These are phyloP conservation scores for Wolfiporia cocos DNA, from an alignment of 1,284 basidiomycete genomes.

Conservation along the genomic window DNA sequence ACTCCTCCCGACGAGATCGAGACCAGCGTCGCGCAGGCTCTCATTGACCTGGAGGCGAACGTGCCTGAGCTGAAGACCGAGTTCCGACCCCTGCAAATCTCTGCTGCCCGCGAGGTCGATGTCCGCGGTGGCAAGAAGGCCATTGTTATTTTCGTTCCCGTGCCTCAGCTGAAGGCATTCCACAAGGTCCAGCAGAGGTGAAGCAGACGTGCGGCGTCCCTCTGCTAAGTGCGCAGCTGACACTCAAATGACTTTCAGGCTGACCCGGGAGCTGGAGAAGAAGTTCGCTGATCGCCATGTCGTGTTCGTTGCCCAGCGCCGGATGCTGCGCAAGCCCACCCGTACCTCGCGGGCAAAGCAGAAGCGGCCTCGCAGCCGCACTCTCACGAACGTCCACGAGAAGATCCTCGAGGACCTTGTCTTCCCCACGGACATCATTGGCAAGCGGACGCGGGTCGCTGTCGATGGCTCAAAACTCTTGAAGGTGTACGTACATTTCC, in stretches of 20 bases:
- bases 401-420: slow-evolving; percentile 99
- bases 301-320: slow-evolving; percentile 97
- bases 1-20: slow-evolving; percentile 92
- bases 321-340: slow-evolving; percentile 97
- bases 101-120: slow-evolving; percentile 97
- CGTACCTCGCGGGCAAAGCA: slow-evolving; percentile 90
- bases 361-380: slow-evolving; percentile 96
- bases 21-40: slow-evolving; percentile 89
- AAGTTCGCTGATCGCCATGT: slow-evolving; percentile 99
- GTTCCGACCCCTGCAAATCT: slow-evolving; percentile 94
- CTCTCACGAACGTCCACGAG: slow-evolving; percentile 97
- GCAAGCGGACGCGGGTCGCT: slow-evolving; percentile 91
- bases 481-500: slow-evolving; percentile 93
- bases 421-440: slow-evolving; percentile 98
- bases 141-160: slow-evolving; percentile 97
- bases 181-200: slow-evolving; percentile 98
- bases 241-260: slow-evolving; percentile 40
- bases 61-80: slow-evolving; percentile 98
- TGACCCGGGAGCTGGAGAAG: slow-evolving; percentile 99
- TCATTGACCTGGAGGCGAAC: slow-evolving; percentile 97
- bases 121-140: slow-evolving; percentile 99
- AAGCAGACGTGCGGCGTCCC: slow-evolving; percentile 21
- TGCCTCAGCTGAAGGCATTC: slow-evolving; percentile 98
- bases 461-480: slow-evolving; percentile 90
- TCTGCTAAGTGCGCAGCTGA: slow-evolving; percentile 5